These are phyloP conservation scores for Hydrangea macrophylla DNA, from an alignment of 148 eudicot genomes.

Conservation along the genomic window DNA sequence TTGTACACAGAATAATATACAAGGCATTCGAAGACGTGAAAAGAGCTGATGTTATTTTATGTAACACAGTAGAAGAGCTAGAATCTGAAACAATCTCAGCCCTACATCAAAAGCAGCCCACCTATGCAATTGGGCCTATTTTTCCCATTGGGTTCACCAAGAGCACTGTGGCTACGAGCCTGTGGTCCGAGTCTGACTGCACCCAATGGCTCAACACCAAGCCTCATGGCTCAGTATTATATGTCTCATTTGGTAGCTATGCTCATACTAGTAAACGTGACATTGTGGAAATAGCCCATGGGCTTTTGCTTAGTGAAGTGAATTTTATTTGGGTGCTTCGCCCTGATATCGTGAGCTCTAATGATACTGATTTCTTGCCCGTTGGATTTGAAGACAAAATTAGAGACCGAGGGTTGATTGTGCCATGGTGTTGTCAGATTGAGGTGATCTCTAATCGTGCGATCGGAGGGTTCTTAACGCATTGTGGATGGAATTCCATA, in stretches of 20 bases:
- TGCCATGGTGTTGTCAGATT: conserved; percentile 44
- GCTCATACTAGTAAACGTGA: conserved; percentile 37
- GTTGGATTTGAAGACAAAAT: conserved; percentile 25
- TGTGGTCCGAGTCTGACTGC: conserved; percentile 48
- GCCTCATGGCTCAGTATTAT: conserved; percentile 41
- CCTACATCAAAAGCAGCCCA: conserved; percentile 29
- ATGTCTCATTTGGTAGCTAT: conserved; percentile 47
- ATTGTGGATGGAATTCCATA: conserved; percentile 53
- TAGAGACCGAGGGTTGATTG: conserved; percentile 29
- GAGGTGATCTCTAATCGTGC: conserved; percentile 34
- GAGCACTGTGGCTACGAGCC: conserved; percentile 27
- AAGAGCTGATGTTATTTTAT: conserved; percentile 33
- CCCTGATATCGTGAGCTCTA: conserved; percentile 37
- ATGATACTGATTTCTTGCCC: conserved; percentile 30
- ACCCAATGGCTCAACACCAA: conserved; percentile 41
- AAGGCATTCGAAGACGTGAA: conserved; percentile 35
- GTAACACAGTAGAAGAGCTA: conserved; percentile 46
- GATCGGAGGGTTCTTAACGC: conserved; percentile 43
- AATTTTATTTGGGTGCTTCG: conserved; percentile 46
- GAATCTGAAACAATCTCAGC: conserved; percentile 33
- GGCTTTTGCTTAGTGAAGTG: conserved; percentile 41
- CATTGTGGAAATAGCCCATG: conserved; percentile 38
- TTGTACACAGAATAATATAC: conserved; percentile 51
- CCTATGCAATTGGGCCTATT: conserved; percentile 51
- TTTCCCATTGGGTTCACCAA: conserved; percentile 32